Evolutionary conservation across 2,329 filamentous ascomycete species (phyloP), one percentile per base, ranked within the genome.

Genomic region (Drechmeria coniospora): DNA sequence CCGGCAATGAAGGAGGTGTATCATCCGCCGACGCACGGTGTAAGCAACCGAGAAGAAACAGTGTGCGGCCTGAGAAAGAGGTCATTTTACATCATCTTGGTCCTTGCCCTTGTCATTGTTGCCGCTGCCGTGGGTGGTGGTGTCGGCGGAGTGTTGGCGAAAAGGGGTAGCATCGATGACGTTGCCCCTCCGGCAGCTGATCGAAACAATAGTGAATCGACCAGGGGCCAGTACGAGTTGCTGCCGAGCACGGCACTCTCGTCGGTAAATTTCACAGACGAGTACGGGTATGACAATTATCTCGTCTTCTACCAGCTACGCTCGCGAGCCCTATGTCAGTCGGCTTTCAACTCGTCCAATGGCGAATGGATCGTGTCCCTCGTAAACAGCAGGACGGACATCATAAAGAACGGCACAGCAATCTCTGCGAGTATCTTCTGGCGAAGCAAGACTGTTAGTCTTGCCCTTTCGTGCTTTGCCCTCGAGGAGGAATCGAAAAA

Each of bases 401-500:
- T 7, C 7, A 20, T 20, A 6, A 20, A 20, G 10, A 20, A 20
- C 18, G 18, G 18, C 7, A 20, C 18, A 7, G 18, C 18, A 10
- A 6, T 20, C 7, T 20, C 18, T 10, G 18, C 18, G 18, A 20
- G 18, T 10, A 20, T 20, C 18, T 20, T 7, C 10, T 20, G 18
- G 18, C 18, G 18, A 6, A 20, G 18, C 18, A 20, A 20, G 18
- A 10, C 6, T 6, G 18, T 20, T 7, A 20, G 18, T 6, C 10
- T 6, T 10, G 7, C 18, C 7, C 6, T 10, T 20, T 10, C 18
- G 7, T 6, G 18, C n/a, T n/a, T n/a, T n/a, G n/a, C 63, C 36
- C 79, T 93, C 39, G 61, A 87, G 46, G 75, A 73, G 21, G 79
- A 83, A 41, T 62, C n/a, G n/a, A n/a, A n/a, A n/a, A n/a, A n/a